phyloP scores from a whole-genome alignment of 208 protist genomes.

The Histomonas meleagridis region DNA sequence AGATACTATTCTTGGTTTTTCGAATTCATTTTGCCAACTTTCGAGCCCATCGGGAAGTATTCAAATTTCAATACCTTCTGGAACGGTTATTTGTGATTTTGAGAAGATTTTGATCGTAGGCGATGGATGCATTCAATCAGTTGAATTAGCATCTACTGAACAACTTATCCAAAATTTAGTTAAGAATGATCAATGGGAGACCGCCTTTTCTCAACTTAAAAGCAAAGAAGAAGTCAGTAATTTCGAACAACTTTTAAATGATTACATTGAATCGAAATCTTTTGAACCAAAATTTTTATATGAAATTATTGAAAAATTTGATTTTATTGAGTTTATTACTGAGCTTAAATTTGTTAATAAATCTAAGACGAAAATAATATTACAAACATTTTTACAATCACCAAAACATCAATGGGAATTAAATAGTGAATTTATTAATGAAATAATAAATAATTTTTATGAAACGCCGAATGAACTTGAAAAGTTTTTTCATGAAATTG shows the following conservation, averaged over 20 bases:
- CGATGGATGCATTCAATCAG: not conserved
- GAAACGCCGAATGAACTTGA: not conserved
- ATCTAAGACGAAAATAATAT: not conserved
- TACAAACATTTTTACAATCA: not conserved
- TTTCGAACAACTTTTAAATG: not conserved
- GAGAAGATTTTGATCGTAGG: constrained; percentile 13
- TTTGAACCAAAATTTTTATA: not conserved
- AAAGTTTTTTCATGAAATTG: not conserved
- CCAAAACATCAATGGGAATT: not conserved
- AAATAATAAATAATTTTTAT: no score
- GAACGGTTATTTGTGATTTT: not conserved
- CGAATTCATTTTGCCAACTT: not conserved
- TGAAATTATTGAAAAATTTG: not conserved
- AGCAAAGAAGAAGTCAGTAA: not conserved
- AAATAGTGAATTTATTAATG: not conserved
- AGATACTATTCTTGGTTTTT: not conserved
- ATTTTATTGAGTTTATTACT: not conserved
- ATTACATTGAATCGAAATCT: not conserved
- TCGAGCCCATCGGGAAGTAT: no score
- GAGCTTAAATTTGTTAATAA: not conserved
- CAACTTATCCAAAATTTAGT: not conserved
- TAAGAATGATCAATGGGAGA: not conserved
- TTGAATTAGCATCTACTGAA: not conserved
- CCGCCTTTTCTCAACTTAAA: not conserved
- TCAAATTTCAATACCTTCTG: not conserved